These are phyloP conservation scores for Piromyces finnis DNA, from an alignment of 192 early-diverging fungal genomes.

Conservation along the genomic window DNA sequence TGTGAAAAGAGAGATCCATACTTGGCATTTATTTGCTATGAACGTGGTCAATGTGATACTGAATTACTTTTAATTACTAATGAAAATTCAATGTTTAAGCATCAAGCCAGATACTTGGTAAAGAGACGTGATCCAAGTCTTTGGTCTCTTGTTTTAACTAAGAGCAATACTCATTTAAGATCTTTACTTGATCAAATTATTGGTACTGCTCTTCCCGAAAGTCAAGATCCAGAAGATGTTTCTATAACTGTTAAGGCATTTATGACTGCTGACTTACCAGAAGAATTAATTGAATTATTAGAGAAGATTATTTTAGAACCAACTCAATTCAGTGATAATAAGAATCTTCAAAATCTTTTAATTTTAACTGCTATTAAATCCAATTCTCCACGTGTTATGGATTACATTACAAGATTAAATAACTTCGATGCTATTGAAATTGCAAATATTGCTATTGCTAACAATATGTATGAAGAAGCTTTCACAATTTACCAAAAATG, in stretches of 20 bases:
- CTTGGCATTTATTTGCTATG: conserved; percentile 85
- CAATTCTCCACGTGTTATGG: conserved; percentile 82
- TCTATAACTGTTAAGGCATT: conserved; percentile 96
- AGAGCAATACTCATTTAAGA: conserved; percentile 64
- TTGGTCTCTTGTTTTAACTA: conserved; percentile 68
- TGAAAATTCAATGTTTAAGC: conserved; percentile 98
- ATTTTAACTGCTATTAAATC: conserved; percentile 94
- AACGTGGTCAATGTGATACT: conserved; percentile 83
- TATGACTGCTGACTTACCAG: conserved; percentile 86
- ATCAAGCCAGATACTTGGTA: conserved; percentile 92
- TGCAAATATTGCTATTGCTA: conserved; percentile 83
- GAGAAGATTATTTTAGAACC: conserved; percentile 92
- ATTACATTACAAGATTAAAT: conserved; percentile 83
- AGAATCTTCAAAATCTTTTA: conserved; percentile 91
- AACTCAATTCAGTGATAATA: conserved; percentile 83
- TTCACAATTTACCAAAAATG: conserved; percentile 92
- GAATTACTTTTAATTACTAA: conserved; percentile 91
- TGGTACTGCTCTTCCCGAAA: conserved; percentile 79
- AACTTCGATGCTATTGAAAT: conserved; percentile 97
- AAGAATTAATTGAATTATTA: conserved; percentile 91
- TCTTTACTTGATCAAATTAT: conserved; percentile 89
- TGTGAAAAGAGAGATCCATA: conserved; percentile 98
- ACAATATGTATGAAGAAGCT: conserved; percentile 84
- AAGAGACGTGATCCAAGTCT: conserved; percentile 64
- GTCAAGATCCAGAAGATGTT: conserved; percentile 91